Percentiles rank a stretch among this genome's conserved stretches.
Evolutionary conservation across 148 eudicot genomes (phyloP).

Genomic region (Chenopodium formosanum): DNA sequence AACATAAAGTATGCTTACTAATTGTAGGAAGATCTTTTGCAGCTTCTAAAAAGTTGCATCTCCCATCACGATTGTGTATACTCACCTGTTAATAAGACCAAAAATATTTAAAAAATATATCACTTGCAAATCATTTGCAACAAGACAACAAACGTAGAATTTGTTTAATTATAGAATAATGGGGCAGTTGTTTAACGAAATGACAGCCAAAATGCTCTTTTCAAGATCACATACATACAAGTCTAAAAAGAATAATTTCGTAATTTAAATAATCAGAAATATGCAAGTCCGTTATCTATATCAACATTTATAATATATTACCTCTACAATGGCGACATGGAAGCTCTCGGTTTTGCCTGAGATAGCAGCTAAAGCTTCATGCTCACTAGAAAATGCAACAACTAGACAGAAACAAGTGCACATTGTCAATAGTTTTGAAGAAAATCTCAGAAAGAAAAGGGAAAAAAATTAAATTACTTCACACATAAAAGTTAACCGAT

Average conservation of each 20-base stretch:
- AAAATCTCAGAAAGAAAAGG: neutral
- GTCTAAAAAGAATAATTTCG: neutral
- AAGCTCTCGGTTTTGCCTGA: constrained; percentile 45
- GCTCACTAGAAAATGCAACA: constrained; percentile 49
- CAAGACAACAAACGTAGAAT: neutral
- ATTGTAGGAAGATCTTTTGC: constrained; percentile 74
- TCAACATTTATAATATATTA: constrained; percentile 16
- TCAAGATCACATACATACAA: neutral
- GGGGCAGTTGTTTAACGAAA: neutral
- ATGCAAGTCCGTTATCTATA: neutral
- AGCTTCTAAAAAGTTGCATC: constrained; percentile 63
- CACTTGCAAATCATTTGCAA: neutral
- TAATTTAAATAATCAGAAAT: neutral
- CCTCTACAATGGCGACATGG: constrained; percentile 85
- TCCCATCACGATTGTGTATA: constrained; percentile 42
- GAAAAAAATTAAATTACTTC: neutral
- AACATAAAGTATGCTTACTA: constrained; percentile 42
- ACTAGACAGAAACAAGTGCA: constrained; percentile 41
- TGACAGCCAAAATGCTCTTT: neutral
- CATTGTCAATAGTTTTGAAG: constrained; percentile 11
- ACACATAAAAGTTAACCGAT: neutral
- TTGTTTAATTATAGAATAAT: neutral
- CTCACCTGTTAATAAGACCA: constrained; percentile 46
- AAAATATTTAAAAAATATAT: neutral
- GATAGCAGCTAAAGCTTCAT: constrained; percentile 62